These are phyloP conservation scores for Exophiala lecanii-corni DNA, from an alignment of 2,329 filamentous ascomycete species.

Conservation along the genomic window DNA sequence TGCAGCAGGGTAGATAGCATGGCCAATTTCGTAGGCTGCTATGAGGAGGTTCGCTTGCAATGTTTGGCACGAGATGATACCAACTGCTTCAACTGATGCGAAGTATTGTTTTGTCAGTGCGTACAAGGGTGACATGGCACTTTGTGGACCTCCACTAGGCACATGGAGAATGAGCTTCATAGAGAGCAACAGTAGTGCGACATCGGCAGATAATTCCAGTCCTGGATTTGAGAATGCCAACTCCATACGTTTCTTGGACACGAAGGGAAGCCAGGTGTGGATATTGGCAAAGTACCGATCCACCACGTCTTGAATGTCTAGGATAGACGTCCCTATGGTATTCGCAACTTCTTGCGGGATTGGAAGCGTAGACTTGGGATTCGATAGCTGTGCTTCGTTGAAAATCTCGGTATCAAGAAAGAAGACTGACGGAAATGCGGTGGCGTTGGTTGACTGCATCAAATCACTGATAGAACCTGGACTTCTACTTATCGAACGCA, in stretches of 20 bases:
- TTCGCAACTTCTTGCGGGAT: slow-evolving; percentile 20
- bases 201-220: slow-evolving; percentile 25
- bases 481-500: slow-evolving; percentile 13
- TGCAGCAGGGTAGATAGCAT: slow-evolving; percentile 36
- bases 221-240: slow-evolving; percentile 22
- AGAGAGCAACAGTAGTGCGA: slow-evolving; percentile 29
- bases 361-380: slow-evolving; percentile 13
- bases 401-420: slow-evolving; percentile 26
- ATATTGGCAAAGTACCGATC: slow-evolving; percentile 26
- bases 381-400: slow-evolving; percentile 10
- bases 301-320: slow-evolving; percentile 23
- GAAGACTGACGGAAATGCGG: slow-evolving; percentile 21
- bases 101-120: slow-evolving; percentile 29
- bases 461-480: slow-evolving; percentile 6
- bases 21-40: slow-evolving; percentile 32
- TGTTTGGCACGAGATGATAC: slow-evolving; percentile 27
- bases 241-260: slow-evolving; percentile 24
- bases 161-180: slow-evolving; percentile 29
- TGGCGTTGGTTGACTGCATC: slow-evolving; percentile 1
- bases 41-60: slow-evolving; percentile 33
- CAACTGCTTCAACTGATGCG: slow-evolving; percentile 26
- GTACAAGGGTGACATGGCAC: slow-evolving; percentile 25
- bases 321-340: slow-evolving; percentile 22
- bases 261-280: slow-evolving; percentile 28
- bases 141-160: slow-evolving; percentile 11